phyloP scores from a whole-genome alignment of 768 basidiomycete species.

The Tubosaeta sp. region DNA sequence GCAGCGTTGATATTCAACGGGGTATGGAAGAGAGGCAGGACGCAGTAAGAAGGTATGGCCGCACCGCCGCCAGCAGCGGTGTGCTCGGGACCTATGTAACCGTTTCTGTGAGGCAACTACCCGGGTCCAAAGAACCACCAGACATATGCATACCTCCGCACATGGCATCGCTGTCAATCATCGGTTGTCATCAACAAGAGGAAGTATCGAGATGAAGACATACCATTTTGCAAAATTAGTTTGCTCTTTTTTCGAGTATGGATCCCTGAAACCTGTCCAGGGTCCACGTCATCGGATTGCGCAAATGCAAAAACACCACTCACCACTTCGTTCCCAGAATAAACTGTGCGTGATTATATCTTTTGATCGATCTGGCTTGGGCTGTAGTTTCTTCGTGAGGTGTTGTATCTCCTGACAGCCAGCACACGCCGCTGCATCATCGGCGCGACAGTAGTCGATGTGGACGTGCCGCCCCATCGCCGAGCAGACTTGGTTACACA shows the following conservation, averaged over 20 bases:
- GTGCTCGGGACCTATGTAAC: slow-evolving; percentile 48
- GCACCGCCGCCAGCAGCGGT: slow-evolving; percentile 32
- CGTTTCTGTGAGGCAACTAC: not conserved
- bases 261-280: slow-evolving; percentile 51
- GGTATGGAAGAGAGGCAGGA: slow-evolving; percentile 50
- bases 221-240: too few species aligned
- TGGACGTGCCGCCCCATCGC: too few species aligned
- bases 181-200: not conserved
- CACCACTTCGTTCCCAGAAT: slow-evolving; percentile 58
- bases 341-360: slow-evolving; percentile 52
- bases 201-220: slow-evolving; percentile 37
- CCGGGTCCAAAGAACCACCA: too few species aligned
- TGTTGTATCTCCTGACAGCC: slow-evolving; percentile 44
- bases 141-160: slow-evolving; percentile 43
- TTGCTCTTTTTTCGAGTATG: too few species aligned
- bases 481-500: slow-evolving; percentile 16
- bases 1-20: slow-evolving; percentile 27
- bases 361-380: slow-evolving; percentile 45
- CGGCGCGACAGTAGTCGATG: too few species aligned
- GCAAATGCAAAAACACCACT: not conserved
- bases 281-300: too few species aligned
- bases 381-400: slow-evolving; percentile 38
- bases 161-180: slow-evolving; percentile 41
- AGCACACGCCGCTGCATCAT: slow-evolving; percentile 30
- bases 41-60: slow-evolving; percentile 51